Evolutionary conservation across 2,329 filamentous ascomycete species (phyloP).

Genomic region (Sporothrix humicola): DNA sequence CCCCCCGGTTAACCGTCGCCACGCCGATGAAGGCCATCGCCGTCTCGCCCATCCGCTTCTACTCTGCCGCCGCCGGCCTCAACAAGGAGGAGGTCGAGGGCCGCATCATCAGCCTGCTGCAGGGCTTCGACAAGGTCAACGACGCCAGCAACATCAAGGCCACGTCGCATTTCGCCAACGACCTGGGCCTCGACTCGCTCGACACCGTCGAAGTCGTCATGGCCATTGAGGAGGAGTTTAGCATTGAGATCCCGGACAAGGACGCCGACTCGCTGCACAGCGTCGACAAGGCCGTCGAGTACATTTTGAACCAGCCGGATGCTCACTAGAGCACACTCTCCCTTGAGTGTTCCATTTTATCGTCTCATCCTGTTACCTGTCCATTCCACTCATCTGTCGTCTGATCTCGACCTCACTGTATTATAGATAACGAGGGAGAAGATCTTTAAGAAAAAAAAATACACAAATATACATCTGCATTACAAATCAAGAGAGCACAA

Average conservation of each 20-base stretch:
- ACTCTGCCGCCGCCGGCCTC: slow-evolving; percentile 81
- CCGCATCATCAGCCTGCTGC: slow-evolving; percentile 88
- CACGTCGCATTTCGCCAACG: slow-evolving; percentile 90
- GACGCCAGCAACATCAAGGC: slow-evolving; percentile 76
- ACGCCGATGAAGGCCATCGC: slow-evolving; percentile 52
- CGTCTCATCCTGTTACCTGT: too few relatives aligned
- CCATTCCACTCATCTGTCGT: neutral
- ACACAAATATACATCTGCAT: neutral
- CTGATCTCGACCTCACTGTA: slow-evolving; percentile 1
- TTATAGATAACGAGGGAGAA: slow-evolving; percentile 16
- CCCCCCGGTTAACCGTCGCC: neutral
- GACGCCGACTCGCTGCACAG: slow-evolving; percentile 94
- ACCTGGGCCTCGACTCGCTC: slow-evolving; percentile 94
- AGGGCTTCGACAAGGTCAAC: slow-evolving; percentile 96
- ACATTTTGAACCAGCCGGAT: slow-evolving; percentile 91
- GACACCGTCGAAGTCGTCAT: slow-evolving; percentile 99
- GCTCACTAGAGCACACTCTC: too few relatives aligned
- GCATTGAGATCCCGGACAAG: slow-evolving; percentile 98
- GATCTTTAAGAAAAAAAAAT: neutral
- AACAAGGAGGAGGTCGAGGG: slow-evolving; percentile 74
- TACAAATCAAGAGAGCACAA: neutral
- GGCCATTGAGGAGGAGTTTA: slow-evolving; percentile 94
- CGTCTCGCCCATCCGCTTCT: slow-evolving; percentile 72
- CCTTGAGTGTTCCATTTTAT: too few relatives aligned
- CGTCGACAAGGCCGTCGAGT: slow-evolving; percentile 92